Evolutionary conservation across 768 basidiomycete species (phyloP), one percentile per base, ranked within the genome.

Genomic region (Daedaleopsis sinensis): DNA sequence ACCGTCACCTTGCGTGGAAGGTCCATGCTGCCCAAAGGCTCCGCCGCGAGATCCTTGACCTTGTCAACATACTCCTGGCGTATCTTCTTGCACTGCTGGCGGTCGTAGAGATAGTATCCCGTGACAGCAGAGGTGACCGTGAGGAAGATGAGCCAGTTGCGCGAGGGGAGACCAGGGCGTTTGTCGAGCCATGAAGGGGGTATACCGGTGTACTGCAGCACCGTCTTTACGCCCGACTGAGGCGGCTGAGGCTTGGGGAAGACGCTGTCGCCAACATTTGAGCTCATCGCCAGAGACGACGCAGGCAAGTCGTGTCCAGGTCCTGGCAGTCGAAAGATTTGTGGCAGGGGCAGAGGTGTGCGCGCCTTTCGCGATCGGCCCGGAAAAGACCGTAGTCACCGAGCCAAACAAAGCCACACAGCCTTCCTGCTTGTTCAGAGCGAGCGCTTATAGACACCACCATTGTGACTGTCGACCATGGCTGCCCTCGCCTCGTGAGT

Each of bases 71-170:
- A 98, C 53, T 85, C 82, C 69, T 88, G 79, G 52, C 88, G 87
- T 62, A 98, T 90, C 50, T 78, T 71, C 66, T 84, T 87, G 76
- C 93, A 95, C 77, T 94, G 80, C 62, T 79, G 76, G 35, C 96
- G 85, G 82, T 99, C 97, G 74, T 97, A 95, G 55, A 85, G 78
- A 77, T 94, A 97, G 57, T 84, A 81, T 23, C 89, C 90, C 3
- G 87, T 69, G 36, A 90, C 67, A 7, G 89, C 82, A 15, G 87
- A 86, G 5, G 93, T 88, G 67, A 94, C 75, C 32, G 87, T 81
- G 58, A 94, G 82, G 78, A 98, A 98, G 69, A 96, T 94, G 65
- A 93, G 85, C 94, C 94, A 96, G 68, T 97, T 97, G 63, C 93
- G 84, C 0, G 92, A 94, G 4, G 96, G 96, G 16, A 96, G 81